Percentiles rank a stretch among this genome's conserved stretches.
Conservation (phyloP, 257 asterid species). For the Solanum paucissectum region DNA sequence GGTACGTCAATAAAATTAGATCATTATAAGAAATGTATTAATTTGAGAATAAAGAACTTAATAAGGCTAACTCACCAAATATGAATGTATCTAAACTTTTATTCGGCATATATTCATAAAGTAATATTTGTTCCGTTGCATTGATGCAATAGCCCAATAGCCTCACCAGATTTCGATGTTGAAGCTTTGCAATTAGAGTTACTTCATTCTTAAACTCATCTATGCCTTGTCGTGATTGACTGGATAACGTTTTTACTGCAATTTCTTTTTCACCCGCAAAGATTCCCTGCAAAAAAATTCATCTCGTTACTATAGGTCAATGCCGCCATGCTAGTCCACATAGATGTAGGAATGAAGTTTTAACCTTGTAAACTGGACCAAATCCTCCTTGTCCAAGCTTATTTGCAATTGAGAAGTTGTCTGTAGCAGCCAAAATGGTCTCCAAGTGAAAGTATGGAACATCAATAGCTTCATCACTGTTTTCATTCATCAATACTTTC, state of each 20-base stretch:
- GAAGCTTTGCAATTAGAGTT: slow-evolving; percentile 1
- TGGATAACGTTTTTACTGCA: slow-evolving; percentile 21
- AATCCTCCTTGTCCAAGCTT: slow-evolving; percentile 2
- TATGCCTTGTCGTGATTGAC: slow-evolving; percentile 15
- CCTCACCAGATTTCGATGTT: background rate
- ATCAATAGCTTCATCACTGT: background rate
- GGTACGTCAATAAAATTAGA: background rate
- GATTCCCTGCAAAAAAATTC: slow-evolving; percentile 1
- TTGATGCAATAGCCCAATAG: slow-evolving; percentile 9
- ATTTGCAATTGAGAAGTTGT: background rate
- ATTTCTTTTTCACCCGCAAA: slow-evolving; percentile 2
- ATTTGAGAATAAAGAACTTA: background rate
- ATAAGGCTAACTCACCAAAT: background rate
- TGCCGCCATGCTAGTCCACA: too few relatives aligned
- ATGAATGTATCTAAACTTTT: slow-evolving; percentile 3
- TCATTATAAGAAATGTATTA: background rate
- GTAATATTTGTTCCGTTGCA: slow-evolving; percentile 1
- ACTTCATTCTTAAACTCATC: slow-evolving; percentile 16
- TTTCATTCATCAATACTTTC: background rate
- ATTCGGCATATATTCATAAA: slow-evolving; percentile 4
- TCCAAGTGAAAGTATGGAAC: background rate
- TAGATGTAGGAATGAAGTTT: too few relatives aligned
- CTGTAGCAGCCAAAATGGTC: background rate
- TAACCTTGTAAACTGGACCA: slow-evolving; percentile 5
- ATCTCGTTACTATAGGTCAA: background rate